Evolutionary conservation across 805 yeast species (phyloP), one percentile per base, ranked within the genome.

Genomic region (Yamadazyma akitaensis): DNA sequence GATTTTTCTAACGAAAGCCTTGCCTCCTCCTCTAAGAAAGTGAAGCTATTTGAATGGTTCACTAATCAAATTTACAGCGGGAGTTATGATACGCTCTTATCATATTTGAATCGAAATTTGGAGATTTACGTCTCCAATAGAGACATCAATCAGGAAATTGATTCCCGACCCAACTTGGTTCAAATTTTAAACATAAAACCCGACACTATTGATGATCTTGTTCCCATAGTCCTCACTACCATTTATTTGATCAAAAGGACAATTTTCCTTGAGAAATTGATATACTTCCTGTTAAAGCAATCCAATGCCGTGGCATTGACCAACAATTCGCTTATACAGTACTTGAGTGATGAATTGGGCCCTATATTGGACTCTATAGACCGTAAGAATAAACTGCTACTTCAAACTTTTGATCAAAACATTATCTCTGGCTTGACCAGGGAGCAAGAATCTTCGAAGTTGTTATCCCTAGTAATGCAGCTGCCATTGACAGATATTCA

Each of bases 291-390:
- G 44, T 39, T 40, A 36, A 21, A 24, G 19, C 39, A 33, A 35
- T n/a, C 36, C 2, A 11, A 9, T 21, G 16, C 43, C 8, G 40
- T 16, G n/a, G 38, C 40, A 11, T 46, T 44, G 35, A 45, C 44
- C 16, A 49, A 45, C 37, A 47, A 42, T 18, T 33, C 37, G 19
- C 40, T 61, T n/a, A 47, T 63, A n/a, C 53, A 55, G 19, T 62
- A 51, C 42, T 50, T 64, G 37, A 52, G 61, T 18, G 61, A 61
- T 40, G 56, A 61, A 16, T 42, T 65, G 42, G 50, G 60, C 31
- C 69, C 69, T 0, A 42, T 63, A 14, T 49, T 65, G 19, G 68
- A 64, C 38, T 50, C 59, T 3, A 40, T 60, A n/a, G 24, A 43
- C 28, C 32, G 46, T 2, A 44, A 41, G 24, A 37, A 40, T 26